Percentiles rank a stretch among this genome's conserved stretches.
These are phyloP conservation scores for Balamuthia mandrillaris DNA, from an alignment of 208 protist species.

Conservation along the genomic window DNA sequence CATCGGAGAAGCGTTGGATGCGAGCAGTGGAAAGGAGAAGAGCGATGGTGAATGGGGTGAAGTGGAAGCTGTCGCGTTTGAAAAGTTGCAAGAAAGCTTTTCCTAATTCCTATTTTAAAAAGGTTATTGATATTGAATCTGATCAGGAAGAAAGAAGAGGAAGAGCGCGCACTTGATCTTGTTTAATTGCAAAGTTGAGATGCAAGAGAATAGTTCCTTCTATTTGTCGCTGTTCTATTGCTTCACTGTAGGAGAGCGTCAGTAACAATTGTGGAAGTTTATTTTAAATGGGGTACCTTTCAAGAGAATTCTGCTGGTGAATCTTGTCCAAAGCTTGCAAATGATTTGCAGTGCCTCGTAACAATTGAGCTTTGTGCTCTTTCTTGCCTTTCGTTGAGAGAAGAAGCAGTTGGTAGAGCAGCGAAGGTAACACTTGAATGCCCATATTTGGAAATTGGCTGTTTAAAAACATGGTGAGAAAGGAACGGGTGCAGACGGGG, in stretches of 20 bases:
- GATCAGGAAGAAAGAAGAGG: not conserved
- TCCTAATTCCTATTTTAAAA: not conserved
- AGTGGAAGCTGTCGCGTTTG: slow-evolving; percentile 20
- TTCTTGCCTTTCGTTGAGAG: slow-evolving; percentile 3
- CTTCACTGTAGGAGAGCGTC: not conserved
- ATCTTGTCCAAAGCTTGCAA: not conserved
- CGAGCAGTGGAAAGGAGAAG: slow-evolving; percentile 17
- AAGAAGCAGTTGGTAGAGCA: slow-evolving; percentile 32
- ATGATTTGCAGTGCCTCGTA: slow-evolving; percentile 27
- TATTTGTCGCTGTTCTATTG: not conserved
- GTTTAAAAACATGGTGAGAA: not conserved
- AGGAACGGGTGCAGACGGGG: not conserved
- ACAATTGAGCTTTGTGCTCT: not conserved
- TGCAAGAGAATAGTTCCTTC: slow-evolving; percentile 32
- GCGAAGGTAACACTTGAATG: slow-evolving; percentile 17
- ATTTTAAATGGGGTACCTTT: not conserved
- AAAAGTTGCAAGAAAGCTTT: slow-evolving; percentile 27
- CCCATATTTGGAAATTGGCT: slow-evolving; percentile 12
- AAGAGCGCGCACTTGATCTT: slow-evolving; percentile 36
- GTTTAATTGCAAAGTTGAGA: slow-evolving; percentile 38
- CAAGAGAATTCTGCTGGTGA: not conserved
- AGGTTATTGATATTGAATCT: not conserved
- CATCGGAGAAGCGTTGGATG: slow-evolving; percentile 30
- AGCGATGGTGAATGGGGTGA: slow-evolving; percentile 28
- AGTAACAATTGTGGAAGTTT: not conserved